phyloP scores from a whole-genome alignment of 768 basidiomycete species.

The Baorangia bicolor region DNA sequence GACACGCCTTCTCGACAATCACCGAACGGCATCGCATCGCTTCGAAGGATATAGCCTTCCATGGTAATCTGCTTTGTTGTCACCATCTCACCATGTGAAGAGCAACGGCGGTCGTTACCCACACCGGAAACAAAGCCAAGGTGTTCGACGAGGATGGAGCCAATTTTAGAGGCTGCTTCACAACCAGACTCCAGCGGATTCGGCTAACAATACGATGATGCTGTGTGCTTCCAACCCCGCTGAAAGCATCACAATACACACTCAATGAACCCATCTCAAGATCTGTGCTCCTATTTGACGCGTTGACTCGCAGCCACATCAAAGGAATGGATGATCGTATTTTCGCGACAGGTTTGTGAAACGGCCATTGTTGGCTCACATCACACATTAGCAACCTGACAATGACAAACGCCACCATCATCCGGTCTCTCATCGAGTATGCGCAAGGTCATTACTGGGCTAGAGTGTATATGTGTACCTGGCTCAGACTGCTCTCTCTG shows the following conservation, averaged over 20 bases:
- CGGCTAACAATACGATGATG: background rate
- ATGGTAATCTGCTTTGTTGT: background rate
- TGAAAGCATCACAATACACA: background rate
- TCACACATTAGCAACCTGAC: too few relatives aligned
- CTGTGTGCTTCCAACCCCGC: background rate
- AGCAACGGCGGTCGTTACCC: background rate
- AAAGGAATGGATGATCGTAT: background rate
- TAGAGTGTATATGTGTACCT: background rate
- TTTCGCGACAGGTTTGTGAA: background rate
- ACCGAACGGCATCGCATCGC: background rate
- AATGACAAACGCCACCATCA: background rate
- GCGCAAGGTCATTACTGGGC: background rate
- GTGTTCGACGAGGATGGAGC: background rate
- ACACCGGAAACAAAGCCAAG: background rate
- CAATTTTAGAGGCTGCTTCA: background rate
- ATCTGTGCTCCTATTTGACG: background rate
- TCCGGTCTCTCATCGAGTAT: background rate
- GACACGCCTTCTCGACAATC: constrained; percentile 21
- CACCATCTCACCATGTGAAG: constrained; percentile 2
- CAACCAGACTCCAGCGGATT: background rate
- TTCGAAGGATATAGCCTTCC: constrained; percentile 11
- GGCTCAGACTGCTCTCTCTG: background rate
- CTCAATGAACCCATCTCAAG: background rate
- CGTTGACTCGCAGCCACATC: background rate
- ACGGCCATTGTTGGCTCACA: background rate